These are phyloP conservation scores for Metschnikowia vanudenii DNA, from an alignment of 805 yeast species.

Conservation along the genomic window DNA sequence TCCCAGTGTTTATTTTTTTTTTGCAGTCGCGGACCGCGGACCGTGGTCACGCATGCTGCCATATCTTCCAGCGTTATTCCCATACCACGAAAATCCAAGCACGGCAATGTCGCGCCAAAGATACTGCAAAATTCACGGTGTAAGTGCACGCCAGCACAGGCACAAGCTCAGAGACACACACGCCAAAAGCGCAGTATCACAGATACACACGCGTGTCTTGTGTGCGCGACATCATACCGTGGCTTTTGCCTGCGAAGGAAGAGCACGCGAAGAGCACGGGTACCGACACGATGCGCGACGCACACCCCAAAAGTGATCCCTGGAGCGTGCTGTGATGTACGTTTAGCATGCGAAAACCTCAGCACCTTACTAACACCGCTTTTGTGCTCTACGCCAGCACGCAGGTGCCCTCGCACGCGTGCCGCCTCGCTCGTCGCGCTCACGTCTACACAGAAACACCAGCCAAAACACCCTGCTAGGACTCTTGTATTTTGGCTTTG, in stretches of 20 bases:
- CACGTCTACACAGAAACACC: neutral
- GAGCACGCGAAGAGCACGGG: neutral
- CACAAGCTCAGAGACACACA: neutral
- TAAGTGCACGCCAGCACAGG: neutral
- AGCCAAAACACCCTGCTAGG: too few relatives aligned
- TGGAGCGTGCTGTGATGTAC: constrained; percentile 6
- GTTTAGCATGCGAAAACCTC: neutral
- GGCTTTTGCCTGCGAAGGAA: constrained; percentile 3
- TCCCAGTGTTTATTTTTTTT: constrained; percentile 8
- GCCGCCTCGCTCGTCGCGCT: neutral
- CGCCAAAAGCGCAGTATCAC: constrained; percentile 9
- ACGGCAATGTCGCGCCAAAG: too few relatives aligned
- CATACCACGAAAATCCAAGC: neutral
- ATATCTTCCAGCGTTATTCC: neutral
- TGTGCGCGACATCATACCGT: too few relatives aligned
- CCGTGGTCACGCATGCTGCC: neutral
- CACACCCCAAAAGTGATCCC: neutral
- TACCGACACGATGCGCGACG: neutral
- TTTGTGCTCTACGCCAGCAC: neutral
- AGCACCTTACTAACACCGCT: constrained; percentile 2
- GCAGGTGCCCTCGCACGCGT: neutral
- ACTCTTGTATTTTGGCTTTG: too few relatives aligned
- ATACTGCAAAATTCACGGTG: too few relatives aligned
- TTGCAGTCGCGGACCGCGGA: constrained; percentile 12
- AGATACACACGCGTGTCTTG: constrained; percentile 2